A percentile compares a stretch with the other conserved stretches of the same genome.
phyloP scores from a whole-genome alignment of 2,329 filamentous ascomycete genomes.

The Pyricularia grisea region DNA sequence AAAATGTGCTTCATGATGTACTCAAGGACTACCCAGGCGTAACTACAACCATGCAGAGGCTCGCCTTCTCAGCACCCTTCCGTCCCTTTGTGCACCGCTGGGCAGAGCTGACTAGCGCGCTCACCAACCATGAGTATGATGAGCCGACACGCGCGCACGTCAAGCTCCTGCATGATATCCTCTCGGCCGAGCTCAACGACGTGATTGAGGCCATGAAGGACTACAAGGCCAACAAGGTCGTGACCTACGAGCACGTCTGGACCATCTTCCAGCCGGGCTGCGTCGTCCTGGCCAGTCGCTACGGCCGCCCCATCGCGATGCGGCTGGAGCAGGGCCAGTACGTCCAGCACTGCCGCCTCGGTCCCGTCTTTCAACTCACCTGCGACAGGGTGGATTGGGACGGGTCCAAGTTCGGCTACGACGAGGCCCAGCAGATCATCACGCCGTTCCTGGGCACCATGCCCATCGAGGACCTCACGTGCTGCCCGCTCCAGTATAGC shows the following conservation, averaged over 20 bases:
- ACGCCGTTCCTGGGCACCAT: conserved; percentile 27
- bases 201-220: conserved; percentile 36
- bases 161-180: conserved; percentile 30
- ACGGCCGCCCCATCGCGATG: conserved; percentile 24
- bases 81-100: conserved; percentile 56
- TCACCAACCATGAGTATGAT: conserved; percentile 21
- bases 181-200: conserved; percentile 37
- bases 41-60: conserved; percentile 41
- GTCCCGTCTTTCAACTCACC: conserved; percentile 23
- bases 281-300: conserved; percentile 25
- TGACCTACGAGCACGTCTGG: conserved; percentile 39
- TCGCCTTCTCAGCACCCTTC: conserved; percentile 50
- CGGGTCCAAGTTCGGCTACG: conserved; percentile 31
- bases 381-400: conserved; percentile 33
- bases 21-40: conserved; percentile 48
- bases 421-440: conserved; percentile 20
- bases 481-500: conserved; percentile 17
- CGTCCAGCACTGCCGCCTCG: conserved; percentile 18
- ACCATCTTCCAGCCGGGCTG: conserved; percentile 36
- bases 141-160: conserved; percentile 34
- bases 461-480: conserved; percentile 23
- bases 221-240: conserved; percentile 35
- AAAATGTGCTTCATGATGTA: conserved; percentile 40
- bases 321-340: conserved; percentile 23
- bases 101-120: conserved; percentile 30